Evolutionary conservation across 2,329 filamentous ascomycete species (phyloP), one percentile per base, ranked within the genome.

Genomic region (Trichoderma arundinaceum): DNA sequence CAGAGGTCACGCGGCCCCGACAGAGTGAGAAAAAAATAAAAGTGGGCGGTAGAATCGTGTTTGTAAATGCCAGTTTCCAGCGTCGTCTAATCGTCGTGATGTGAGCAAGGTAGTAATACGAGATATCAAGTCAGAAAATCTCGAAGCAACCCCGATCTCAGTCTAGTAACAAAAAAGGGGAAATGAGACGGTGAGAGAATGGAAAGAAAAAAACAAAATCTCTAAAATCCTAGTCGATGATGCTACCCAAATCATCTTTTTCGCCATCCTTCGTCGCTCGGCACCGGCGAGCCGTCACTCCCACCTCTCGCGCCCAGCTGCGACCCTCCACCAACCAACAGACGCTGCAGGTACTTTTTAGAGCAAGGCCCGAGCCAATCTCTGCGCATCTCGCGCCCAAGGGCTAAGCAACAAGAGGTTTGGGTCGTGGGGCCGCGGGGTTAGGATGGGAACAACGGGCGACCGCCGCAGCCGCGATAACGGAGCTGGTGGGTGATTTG

Each of bases 211-310:
- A 46, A 43, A 51, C 10, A 41, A 28, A 28, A 32, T 22, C 22
- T 56, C 43, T 43, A 4, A 19, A 15, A 49, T 52, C 46, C 38
- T 17, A 22, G 46, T 58, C 53, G 62, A 66, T 61, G 56, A 66
- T 66, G 64, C 51, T 66, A 65, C 32, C 38, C 64, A 66, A 49
- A 28, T 41, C 64, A 60, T 33, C 32, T 61, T 54, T 61, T 61
- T 66, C 57, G 64, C 64, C 57, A 66, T 61, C 43, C 53, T 54
- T 28, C 51, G 51, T 56, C 61, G 52, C 51, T 66, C 64, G 64
- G 64, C 64, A 56, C 57, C 19, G 13, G 35, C 32, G 54, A 46
- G 63, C 63, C 63, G 63, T 62, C 57, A 49, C 57, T 51, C 38
- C 60, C 39, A 7, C 60, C 33, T 28, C 17, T 46, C 22, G 19